Conservation (phyloP, 2,329 filamentous ascomycete genomes). For the Aspergillus pseudoterreus region DNA sequence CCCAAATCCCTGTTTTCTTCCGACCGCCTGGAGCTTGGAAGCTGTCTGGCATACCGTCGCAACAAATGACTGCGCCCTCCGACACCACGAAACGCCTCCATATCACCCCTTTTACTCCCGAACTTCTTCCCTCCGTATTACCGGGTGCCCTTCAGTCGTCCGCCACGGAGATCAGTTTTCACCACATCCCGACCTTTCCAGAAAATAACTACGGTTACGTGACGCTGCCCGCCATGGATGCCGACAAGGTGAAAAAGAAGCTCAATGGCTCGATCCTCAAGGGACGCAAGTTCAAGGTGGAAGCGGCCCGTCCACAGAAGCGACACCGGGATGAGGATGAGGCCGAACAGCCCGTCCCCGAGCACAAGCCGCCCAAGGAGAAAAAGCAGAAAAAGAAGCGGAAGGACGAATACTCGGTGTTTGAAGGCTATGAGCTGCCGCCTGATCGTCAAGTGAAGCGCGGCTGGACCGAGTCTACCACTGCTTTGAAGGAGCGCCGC, state of each 20-base stretch:
- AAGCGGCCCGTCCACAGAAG: conserved; percentile 70
- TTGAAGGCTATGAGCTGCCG: conserved; percentile 69
- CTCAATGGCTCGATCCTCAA: conserved; percentile 81
- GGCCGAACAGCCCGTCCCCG: conserved; percentile 22
- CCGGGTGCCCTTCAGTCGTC: conserved; percentile 62
- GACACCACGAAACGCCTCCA: conserved; percentile 60
- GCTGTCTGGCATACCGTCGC: background rate
- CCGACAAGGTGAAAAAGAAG: conserved; percentile 87
- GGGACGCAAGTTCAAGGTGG: conserved; percentile 79
- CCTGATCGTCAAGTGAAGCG: conserved; percentile 77
- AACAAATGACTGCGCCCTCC: conserved; percentile 18
- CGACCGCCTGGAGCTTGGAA: background rate
- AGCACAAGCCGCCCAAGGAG: conserved; percentile 32
- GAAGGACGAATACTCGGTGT: conserved; percentile 51
- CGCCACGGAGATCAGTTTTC: conserved; percentile 82
- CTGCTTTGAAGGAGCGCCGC: conserved; percentile 40
- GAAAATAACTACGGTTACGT: conserved; percentile 89
- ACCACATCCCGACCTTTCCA: conserved; percentile 79
- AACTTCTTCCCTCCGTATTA: conserved; percentile 69
- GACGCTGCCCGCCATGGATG: conserved; percentile 74
- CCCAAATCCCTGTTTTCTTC: background rate
- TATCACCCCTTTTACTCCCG: conserved; percentile 78
- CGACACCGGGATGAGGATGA: conserved; percentile 41
- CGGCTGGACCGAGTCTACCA: conserved; percentile 74
- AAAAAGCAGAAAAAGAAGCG: conserved; percentile 38